These are phyloP conservation scores for Dalbergia cultrata DNA, from an alignment of 306 rosid genomes.

Conservation along the genomic window DNA sequence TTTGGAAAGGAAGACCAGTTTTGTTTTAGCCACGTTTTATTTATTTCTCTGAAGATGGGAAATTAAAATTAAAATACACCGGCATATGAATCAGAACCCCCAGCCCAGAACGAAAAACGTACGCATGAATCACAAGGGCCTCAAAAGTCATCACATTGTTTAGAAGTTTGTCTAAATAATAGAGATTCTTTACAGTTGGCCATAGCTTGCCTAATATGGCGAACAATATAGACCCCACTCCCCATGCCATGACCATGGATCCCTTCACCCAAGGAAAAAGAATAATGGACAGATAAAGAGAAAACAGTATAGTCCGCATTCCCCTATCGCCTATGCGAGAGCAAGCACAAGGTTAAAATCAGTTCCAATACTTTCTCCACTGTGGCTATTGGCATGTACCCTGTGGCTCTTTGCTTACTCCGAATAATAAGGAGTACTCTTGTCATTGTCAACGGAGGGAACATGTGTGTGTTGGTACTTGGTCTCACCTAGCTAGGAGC, in stretches of 20 bases:
- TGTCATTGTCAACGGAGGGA: too few species aligned
- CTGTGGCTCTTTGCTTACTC: too few species aligned
- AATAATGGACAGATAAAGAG: not conserved
- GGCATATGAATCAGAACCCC: not conserved
- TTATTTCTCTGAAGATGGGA: not conserved
- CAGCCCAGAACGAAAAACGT: not conserved
- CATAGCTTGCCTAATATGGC: not conserved
- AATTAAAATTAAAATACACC: not conserved
- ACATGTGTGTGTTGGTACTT: too few species aligned
- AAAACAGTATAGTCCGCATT: not conserved
- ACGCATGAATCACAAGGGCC: slow-evolving; percentile 6
- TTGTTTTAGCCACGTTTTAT: not conserved
- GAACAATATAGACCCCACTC: not conserved
- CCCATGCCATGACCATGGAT: not conserved
- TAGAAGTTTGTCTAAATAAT: not conserved
- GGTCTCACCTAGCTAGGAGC: too few species aligned
- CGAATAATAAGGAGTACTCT: too few species aligned
- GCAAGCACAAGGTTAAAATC: not conserved
- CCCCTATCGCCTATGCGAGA: not conserved
- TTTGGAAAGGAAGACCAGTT: not conserved
- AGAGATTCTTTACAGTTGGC: not conserved
- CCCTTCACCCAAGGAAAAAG: not conserved
- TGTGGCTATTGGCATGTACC: too few species aligned
- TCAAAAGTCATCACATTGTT: not conserved
- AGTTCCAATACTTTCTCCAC: too few species aligned